These are phyloP conservation scores for Pseudogymnoascus sp. DNA, from an alignment of 2,329 filamentous ascomycete genomes.

Conservation along the genomic window DNA sequence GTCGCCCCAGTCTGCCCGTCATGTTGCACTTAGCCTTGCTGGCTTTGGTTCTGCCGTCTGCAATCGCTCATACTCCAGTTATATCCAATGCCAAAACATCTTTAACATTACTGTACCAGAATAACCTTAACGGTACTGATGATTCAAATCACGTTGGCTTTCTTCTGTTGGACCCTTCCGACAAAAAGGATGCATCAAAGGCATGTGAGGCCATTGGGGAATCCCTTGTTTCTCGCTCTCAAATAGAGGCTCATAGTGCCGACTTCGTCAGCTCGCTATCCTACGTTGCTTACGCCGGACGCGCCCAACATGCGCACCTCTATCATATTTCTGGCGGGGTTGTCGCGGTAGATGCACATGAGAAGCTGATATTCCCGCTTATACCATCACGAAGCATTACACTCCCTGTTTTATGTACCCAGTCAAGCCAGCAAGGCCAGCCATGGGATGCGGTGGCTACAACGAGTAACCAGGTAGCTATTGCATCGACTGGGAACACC, in stretches of 20 bases:
- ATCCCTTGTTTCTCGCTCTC: slow-evolving; percentile 33
- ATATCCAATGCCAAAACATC: slow-evolving; percentile 33
- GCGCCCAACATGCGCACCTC: slow-evolving; percentile 28
- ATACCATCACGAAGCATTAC: slow-evolving; percentile 22
- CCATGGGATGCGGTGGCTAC: slow-evolving; percentile 27
- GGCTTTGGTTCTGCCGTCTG: background rate
- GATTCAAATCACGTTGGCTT: slow-evolving; percentile 44
- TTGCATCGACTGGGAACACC: slow-evolving; percentile 35
- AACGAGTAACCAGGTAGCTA: slow-evolving; percentile 31
- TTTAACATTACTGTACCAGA: slow-evolving; percentile 43
- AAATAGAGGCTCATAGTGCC: slow-evolving; percentile 33
- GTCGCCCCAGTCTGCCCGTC: background rate
- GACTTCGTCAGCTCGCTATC: slow-evolving; percentile 38
- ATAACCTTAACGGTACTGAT: slow-evolving; percentile 45
- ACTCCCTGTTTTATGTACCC: slow-evolving; percentile 43
- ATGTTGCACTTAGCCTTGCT: background rate
- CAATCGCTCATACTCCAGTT: background rate
- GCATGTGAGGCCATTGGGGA: slow-evolving; percentile 42
- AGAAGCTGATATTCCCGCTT: slow-evolving; percentile 28
- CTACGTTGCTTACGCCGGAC: slow-evolving; percentile 36
- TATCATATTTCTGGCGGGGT: slow-evolving; percentile 36
- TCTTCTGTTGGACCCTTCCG: slow-evolving; percentile 38
- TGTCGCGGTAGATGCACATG: slow-evolving; percentile 28
- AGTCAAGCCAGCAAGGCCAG: slow-evolving; percentile 32
- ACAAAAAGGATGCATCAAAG: slow-evolving; percentile 29